Conservation (phyloP, 495 filamentous ascomycete genomes). For the Neurospora hispaniola region DNA sequence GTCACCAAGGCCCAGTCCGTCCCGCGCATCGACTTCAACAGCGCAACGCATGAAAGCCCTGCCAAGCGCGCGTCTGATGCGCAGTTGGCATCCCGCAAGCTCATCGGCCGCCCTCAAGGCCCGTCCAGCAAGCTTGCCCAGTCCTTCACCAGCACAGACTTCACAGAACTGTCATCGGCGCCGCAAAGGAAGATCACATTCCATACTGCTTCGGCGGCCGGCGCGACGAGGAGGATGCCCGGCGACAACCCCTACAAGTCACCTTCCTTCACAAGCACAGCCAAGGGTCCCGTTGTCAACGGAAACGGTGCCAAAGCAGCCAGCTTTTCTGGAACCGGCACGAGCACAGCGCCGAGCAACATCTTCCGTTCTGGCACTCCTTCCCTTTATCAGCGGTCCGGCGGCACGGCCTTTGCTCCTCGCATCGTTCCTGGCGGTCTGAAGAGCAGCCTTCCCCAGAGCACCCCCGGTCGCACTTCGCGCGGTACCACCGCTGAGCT, state of each 20-base stretch:
- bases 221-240: constrained; percentile 17
- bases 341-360: constrained; percentile 19
- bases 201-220: background rate
- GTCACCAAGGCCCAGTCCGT: constrained; percentile 1
- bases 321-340: constrained; percentile 16
- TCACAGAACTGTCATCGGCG: constrained; percentile 12
- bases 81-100: constrained; percentile 23
- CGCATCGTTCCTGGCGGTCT: constrained; percentile 17
- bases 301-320: constrained; percentile 8
- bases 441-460: constrained; percentile 27
- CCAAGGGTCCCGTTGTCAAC: background rate
- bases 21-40: constrained; percentile 13
- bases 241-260: constrained; percentile 27
- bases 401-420: constrained; percentile 27
- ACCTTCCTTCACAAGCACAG: background rate
- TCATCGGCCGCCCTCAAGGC: constrained; percentile 21
- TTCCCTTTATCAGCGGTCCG: constrained; percentile 20
- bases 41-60: constrained; percentile 24
- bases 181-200: background rate
- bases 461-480: constrained; percentile 18
- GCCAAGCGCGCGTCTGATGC: constrained; percentile 26
- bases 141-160: constrained; percentile 19
- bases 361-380: constrained; percentile 29
- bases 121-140: constrained; percentile 27
- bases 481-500: constrained; percentile 20